Percentiles rank a stretch among this genome's conserved stretches.
Conservation (phyloP, 2,329 filamentous ascomycete species). For the Claviceps sp. region DNA sequence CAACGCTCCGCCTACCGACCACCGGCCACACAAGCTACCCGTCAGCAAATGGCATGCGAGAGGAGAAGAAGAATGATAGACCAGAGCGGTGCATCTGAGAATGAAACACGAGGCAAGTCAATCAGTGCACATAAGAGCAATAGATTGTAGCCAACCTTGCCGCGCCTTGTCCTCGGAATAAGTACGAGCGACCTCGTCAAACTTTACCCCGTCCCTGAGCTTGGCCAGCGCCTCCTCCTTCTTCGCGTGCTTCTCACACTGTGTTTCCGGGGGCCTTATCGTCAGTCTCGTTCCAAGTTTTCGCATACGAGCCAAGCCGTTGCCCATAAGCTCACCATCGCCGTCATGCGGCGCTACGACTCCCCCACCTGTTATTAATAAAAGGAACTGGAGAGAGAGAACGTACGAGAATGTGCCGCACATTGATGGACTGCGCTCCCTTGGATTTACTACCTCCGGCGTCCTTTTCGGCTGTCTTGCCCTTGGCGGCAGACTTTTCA, state of each 20-base stretch:
- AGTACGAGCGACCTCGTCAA: constrained; percentile 59
- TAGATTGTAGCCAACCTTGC: constrained; percentile 30
- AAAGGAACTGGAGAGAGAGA: neutral
- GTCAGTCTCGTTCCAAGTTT: neutral
- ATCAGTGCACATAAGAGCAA: neutral
- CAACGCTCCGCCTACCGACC: constrained; percentile 45
- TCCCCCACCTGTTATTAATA: too few relatives aligned
- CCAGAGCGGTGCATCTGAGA: too few relatives aligned
- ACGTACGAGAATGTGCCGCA: constrained; percentile 54
- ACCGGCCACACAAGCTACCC: too few relatives aligned
- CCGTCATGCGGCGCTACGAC: neutral
- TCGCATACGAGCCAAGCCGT: neutral
- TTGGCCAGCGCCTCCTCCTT: constrained; percentile 64
- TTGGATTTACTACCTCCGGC: constrained; percentile 26
- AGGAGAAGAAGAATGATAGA: neutral
- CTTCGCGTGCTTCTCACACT: constrained; percentile 64
- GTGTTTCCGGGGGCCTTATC: neutral
- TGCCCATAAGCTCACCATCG: neutral
- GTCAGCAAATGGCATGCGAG: neutral
- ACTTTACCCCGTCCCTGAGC: constrained; percentile 52
- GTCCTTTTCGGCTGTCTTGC: constrained; percentile 16
- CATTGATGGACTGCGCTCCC: constrained; percentile 57
- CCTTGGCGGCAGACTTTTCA: neutral
- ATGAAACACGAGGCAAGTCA: neutral
- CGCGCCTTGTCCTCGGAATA: constrained; percentile 68